A percentile compares a stretch with the other conserved stretches of the same genome.
Conservation (phyloP, 148 eudicot species). For the Amaranthus palmeri region DNA sequence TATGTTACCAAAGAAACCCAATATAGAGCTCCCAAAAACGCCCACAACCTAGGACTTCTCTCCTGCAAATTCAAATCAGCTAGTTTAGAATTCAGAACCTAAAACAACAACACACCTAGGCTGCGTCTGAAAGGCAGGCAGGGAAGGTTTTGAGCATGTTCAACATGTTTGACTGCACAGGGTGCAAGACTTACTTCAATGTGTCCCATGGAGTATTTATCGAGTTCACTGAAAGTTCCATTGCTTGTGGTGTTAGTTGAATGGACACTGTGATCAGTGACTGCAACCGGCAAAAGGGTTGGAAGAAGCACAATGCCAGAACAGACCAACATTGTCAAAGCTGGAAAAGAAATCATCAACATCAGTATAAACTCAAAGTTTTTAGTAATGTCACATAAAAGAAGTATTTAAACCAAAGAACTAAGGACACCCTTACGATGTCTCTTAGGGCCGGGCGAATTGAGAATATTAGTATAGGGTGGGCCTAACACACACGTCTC, state of each 20-base stretch:
- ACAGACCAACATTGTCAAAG: constrained; percentile 52
- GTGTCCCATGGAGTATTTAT: constrained; percentile 73
- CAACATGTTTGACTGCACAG: too few relatives aligned
- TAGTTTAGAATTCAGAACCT: background rate
- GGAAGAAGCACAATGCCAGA: constrained; percentile 64
- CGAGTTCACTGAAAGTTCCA: constrained; percentile 61
- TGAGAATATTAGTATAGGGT: too few relatives aligned
- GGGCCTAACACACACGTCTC: too few relatives aligned
- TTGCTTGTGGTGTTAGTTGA: constrained; percentile 40
- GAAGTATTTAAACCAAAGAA: too few relatives aligned
- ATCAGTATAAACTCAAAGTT: background rate
- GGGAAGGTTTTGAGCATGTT: too few relatives aligned
- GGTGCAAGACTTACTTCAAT: constrained; percentile 37
- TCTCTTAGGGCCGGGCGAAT: too few relatives aligned
- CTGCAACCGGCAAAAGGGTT: constrained; percentile 57
- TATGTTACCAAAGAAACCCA: constrained; percentile 75
- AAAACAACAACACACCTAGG: background rate
- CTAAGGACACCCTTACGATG: too few relatives aligned
- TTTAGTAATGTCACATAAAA: too few relatives aligned
- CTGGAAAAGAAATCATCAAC: constrained; percentile 33
- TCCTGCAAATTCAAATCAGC: constrained; percentile 30
- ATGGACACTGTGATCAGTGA: constrained; percentile 36
- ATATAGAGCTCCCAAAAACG: constrained; percentile 48
- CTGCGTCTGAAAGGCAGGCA: too few relatives aligned
- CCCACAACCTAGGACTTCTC: constrained; percentile 61